These are phyloP conservation scores for Boletales sp. DNA, from an alignment of 768 basidiomycete species.

Conservation along the genomic window DNA sequence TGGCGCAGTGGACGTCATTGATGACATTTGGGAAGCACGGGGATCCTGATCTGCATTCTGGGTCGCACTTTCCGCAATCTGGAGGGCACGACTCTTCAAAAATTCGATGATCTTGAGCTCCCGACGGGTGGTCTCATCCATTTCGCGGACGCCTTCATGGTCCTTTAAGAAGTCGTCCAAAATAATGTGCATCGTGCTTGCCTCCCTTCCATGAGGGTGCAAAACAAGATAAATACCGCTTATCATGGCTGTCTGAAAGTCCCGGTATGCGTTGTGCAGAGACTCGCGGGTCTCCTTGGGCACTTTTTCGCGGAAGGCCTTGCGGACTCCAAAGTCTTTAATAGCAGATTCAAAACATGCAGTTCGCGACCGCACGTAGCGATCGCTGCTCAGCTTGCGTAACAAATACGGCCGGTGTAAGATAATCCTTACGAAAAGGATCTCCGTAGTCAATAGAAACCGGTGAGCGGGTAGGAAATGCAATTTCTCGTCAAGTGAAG, in stretches of 20 bases:
- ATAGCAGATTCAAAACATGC: constrained; percentile 92
- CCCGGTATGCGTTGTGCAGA: constrained; percentile 77
- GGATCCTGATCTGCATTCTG: constrained; percentile 17
- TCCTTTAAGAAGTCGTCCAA: constrained; percentile 75
- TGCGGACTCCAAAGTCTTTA: constrained; percentile 78
- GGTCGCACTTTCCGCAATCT: constrained; percentile 37
- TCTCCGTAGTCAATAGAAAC: constrained; percentile 86
- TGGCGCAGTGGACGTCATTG: constrained; percentile 10
- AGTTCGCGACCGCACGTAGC: constrained; percentile 72
- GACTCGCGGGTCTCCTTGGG: constrained; percentile 64
- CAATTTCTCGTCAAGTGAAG: constrained; percentile 62
- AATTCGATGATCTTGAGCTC: constrained; percentile 87
- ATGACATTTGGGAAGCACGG: constrained; percentile 36
- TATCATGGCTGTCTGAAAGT: constrained; percentile 89
- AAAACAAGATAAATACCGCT: constrained; percentile 83
- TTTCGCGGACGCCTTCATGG: constrained; percentile 46
- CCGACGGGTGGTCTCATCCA: constrained; percentile 78
- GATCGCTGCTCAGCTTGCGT: constrained; percentile 67
- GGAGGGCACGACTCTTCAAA: constrained; percentile 63
- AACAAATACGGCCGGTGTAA: constrained; percentile 87
- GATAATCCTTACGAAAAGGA: constrained; percentile 80
- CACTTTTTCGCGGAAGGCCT: constrained; percentile 58
- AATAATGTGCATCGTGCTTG: constrained; percentile 71
- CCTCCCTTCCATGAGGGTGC: constrained; percentile 68
- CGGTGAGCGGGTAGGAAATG: constrained; percentile 77